Evolutionary conservation across 768 basidiomycete genomes (phyloP).

Genomic region (Amanita polypyramis): DNA sequence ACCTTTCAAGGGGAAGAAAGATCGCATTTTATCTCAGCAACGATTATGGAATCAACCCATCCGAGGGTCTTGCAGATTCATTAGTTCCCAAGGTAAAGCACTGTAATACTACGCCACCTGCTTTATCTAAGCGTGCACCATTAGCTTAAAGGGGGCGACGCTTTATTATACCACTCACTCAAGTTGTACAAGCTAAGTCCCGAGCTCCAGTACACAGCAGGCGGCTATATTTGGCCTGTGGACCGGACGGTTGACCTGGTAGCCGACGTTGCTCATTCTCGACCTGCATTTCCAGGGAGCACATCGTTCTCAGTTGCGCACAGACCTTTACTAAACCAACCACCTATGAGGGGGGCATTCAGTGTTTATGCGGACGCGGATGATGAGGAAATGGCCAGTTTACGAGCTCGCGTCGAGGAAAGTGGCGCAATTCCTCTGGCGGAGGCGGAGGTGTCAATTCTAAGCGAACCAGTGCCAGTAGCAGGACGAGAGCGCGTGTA

Average conservation of each 20-base stretch:
- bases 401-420: constrained; percentile 49
- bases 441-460: constrained; percentile 50
- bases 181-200: constrained; percentile 67
- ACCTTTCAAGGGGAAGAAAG: constrained; percentile 58
- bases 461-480: constrained; percentile 37
- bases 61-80: constrained; percentile 57
- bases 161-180: constrained; percentile 64
- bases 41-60: constrained; percentile 62
- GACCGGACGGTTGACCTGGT: constrained; percentile 59
- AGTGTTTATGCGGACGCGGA: constrained; percentile 27
- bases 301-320: constrained; percentile 12
- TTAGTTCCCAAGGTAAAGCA: constrained; percentile 55
- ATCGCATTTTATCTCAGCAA: constrained; percentile 64
- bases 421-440: constrained; percentile 57
- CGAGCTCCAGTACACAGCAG: constrained; percentile 73
- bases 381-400: constrained; percentile 26
- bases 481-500: constrained; percentile 60
- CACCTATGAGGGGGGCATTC: constrained; percentile 35
- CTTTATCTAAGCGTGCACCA: neutral
- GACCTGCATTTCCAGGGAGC: constrained; percentile 8
- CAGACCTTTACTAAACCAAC: constrained; percentile 9
- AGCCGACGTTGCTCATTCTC: constrained; percentile 21
- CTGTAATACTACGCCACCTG: neutral
- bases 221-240: constrained; percentile 73
- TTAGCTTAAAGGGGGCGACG: constrained; percentile 72